These are phyloP conservation scores for Meyerozyma carpophila DNA, from an alignment of 1,139 yeast species.

Conservation along the genomic window DNA sequence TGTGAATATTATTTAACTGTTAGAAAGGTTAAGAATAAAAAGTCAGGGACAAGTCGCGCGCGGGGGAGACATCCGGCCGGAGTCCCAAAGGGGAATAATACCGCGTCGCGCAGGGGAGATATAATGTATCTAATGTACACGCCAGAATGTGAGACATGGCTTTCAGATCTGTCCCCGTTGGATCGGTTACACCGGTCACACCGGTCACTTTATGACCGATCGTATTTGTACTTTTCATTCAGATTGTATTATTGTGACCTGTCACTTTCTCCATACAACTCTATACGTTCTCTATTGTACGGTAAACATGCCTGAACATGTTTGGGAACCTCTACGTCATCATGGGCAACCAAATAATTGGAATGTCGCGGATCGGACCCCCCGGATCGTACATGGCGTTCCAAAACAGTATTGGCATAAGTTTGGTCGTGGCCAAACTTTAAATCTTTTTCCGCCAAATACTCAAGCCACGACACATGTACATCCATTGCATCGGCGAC, in stretches of 20 bases:
- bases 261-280: not conserved
- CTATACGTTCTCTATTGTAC: not conserved
- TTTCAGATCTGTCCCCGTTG: too few relatives aligned
- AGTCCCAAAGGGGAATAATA: not conserved
- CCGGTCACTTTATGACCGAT: too few relatives aligned
- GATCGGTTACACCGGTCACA: too few relatives aligned
- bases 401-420: slow-evolving; percentile 28
- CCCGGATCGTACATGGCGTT: not conserved
- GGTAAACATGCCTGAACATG: slow-evolving; percentile 1
- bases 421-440: slow-evolving; percentile 39
- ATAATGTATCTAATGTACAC: not conserved
- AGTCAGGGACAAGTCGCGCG: not conserved
- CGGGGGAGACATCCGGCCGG: not conserved
- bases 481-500: slow-evolving; percentile 10
- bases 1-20: not conserved
- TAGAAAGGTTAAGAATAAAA: not conserved
- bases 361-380: not conserved
- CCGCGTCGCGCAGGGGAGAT: not conserved
- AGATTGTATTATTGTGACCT: too few relatives aligned
- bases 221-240: too few relatives aligned
- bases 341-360: not conserved
- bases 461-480: slow-evolving; percentile 29
- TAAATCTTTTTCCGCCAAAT: slow-evolving; percentile 39
- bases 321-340: not conserved
- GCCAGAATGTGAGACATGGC: not conserved